Percentiles rank a stretch among this genome's conserved stretches.
phyloP scores from a whole-genome alignment of 1,284 basidiomycete genomes.

The Melanopsichium pennsylvanicum region DNA sequence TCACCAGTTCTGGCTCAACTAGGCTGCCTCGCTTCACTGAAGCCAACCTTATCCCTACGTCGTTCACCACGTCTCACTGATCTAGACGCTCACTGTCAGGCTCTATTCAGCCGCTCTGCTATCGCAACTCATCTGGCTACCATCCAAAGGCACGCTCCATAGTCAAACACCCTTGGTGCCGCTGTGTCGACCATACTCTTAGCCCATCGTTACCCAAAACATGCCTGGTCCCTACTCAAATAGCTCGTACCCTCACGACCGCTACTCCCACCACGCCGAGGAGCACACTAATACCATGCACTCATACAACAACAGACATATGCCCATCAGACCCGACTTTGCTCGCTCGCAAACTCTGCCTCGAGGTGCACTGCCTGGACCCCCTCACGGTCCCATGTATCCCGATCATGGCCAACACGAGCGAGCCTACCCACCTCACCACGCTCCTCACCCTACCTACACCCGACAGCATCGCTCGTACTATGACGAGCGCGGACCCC shows the following conservation, averaged over 20 bases:
- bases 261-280: constrained; percentile 20
- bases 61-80: constrained; percentile 3
- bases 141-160: not conserved
- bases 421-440: constrained; percentile 22
- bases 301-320: constrained; percentile 12
- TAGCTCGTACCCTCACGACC: constrained; percentile 19
- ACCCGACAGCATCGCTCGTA: constrained; percentile 41
- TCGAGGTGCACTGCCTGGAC: constrained; percentile 21
- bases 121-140: not conserved
- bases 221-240: constrained; percentile 27
- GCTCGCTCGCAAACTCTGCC: constrained; percentile 35
- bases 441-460: constrained; percentile 27
- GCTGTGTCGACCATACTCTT: not conserved
- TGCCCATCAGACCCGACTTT: constrained; percentile 26
- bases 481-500: constrained; percentile 39
- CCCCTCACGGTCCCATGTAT: constrained; percentile 37
- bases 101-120: constrained; percentile 37
- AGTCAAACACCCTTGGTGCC: not conserved
- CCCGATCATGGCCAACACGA: constrained; percentile 23
- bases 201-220: not conserved
- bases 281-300: constrained; percentile 16
- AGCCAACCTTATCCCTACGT: not conserved
- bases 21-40: too few relatives aligned
- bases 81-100: constrained; percentile 3
- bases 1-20: too few relatives aligned